Conservation (phyloP, 805 yeast species). For the Nakazawaea peltata region DNA sequence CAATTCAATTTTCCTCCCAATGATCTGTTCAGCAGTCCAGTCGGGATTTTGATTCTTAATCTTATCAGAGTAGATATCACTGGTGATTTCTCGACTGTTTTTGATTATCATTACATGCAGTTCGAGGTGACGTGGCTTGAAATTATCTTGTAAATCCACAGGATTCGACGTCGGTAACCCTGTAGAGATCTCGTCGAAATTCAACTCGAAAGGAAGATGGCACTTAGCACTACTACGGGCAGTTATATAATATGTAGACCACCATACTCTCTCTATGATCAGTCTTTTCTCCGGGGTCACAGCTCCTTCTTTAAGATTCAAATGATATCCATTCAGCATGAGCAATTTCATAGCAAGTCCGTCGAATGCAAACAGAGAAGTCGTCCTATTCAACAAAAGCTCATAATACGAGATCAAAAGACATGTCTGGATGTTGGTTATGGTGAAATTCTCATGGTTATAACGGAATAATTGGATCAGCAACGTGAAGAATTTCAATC, state of each 20-base stretch:
- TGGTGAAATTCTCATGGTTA: slow-evolving; percentile 23
- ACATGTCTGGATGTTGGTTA: slow-evolving; percentile 24
- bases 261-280: slow-evolving; percentile 31
- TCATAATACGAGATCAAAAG: slow-evolving; percentile 25
- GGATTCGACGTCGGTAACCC: slow-evolving; percentile 17
- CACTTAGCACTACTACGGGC: slow-evolving; percentile 28
- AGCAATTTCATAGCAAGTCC: slow-evolving; percentile 27
- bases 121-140: slow-evolving; percentile 20
- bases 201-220: slow-evolving; percentile 27
- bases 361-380: slow-evolving; percentile 24
- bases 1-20: slow-evolving; percentile 10
- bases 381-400: slow-evolving; percentile 28
- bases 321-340: slow-evolving; percentile 24
- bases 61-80: slow-evolving; percentile 22
- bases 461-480: slow-evolving; percentile 18
- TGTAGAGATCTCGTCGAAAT: slow-evolving; percentile 23
- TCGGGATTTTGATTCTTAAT: slow-evolving; percentile 15
- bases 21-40: slow-evolving; percentile 3
- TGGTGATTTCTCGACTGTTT: slow-evolving; percentile 23
- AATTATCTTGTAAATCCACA: slow-evolving; percentile 21
- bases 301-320: slow-evolving; percentile 12
- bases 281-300: slow-evolving; percentile 20
- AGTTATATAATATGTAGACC: slow-evolving; percentile 30
- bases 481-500: slow-evolving; percentile 21
- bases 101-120: slow-evolving; percentile 19